phyloP scores from a whole-genome alignment of 2,329 filamentous ascomycete genomes.

The Beauveria varroae region DNA sequence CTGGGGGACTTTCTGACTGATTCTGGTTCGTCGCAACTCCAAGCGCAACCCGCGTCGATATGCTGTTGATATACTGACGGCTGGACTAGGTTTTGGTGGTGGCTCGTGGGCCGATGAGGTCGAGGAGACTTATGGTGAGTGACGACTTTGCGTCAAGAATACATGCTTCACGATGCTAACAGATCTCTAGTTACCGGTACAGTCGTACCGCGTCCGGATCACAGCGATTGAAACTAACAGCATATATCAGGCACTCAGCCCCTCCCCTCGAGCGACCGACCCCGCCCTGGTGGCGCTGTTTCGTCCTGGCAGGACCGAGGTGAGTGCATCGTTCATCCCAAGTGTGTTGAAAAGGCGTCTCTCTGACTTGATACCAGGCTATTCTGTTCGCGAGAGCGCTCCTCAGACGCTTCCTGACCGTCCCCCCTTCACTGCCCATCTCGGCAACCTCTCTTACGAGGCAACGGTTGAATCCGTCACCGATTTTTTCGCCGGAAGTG shows the following conservation, averaged over 20 bases:
- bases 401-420: conserved; percentile 71
- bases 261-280: conserved; percentile 43
- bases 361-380: conserved; percentile 36
- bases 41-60: conserved; percentile 9
- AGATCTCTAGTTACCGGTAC: conserved; percentile 29
- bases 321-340: conserved; percentile 19
- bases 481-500: conserved; percentile 78
- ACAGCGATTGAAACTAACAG: not conserved
- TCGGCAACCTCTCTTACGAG: conserved; percentile 96
- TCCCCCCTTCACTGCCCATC: conserved; percentile 90
- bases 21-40: conserved; percentile 58
- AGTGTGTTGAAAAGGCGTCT: not conserved
- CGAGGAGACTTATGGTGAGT: conserved; percentile 72
- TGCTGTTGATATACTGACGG: conserved; percentile 22
- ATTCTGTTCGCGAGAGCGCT: conserved; percentile 62
- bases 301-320: conserved; percentile 38
- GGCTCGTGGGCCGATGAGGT: conserved; percentile 98
- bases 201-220: not conserved
- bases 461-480: conserved; percentile 75
- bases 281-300: conserved; percentile 26
- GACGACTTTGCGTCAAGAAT: not conserved
- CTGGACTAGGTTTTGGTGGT: conserved; percentile 42
- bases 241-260: conserved; percentile 44
- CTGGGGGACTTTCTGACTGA: conserved; percentile 93
- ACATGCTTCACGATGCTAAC: conserved; percentile 19